Evolutionary conservation across 2,329 filamentous ascomycete genomes (phyloP), one percentile per base, ranked within the genome.

Genomic region (Pseudopyrenochaeta lycopersici): DNA sequence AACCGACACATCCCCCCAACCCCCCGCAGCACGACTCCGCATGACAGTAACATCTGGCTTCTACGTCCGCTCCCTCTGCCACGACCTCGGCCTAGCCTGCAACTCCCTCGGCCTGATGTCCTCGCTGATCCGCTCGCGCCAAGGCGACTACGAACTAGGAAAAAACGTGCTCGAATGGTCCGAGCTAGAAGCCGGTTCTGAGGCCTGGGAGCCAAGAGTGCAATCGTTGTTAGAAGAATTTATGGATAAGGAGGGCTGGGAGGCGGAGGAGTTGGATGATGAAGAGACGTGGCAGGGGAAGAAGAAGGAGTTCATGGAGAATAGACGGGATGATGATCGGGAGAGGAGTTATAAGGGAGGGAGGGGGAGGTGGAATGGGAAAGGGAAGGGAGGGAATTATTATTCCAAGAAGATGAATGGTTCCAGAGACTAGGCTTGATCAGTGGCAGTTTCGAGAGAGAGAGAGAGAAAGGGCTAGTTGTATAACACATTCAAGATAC

Each of bases 21-120:
- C 72, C 79, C 87, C 94, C 1, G 95, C 94, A 1, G 90, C 86
- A 43, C 89, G 86, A 70, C 86, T 99, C 54, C 88, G 90, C 52
- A 92, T 99, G 86, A 96, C 91, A 0, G 94, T 97, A 46, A 92
- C 92, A 1, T 96, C 92, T 0, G 95, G 95, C 33, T 99, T 97
- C 81, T 99, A 99, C 75, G 93, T 99, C 12, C 90, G 95, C 58
- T 96, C 90, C 52, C 87, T 99, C 64, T 93, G 92, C 66, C 92
- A 98, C 72, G 95, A 99, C 68, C 83, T 99, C 3, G 95, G 94
- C 18, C 82, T 88, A 62, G 92, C 91, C 63, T 83, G 97, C 12
- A 87, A 85, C 46, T 96, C 92, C 11, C 87, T 91, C 20, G 95
- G 85, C 30, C 82, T 95, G 62, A 98, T 99, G 94, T 87, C 90